These are phyloP conservation scores for Licmophora abbreviata DNA, from an alignment of 108 stramenopile species.

Conservation along the genomic window DNA sequence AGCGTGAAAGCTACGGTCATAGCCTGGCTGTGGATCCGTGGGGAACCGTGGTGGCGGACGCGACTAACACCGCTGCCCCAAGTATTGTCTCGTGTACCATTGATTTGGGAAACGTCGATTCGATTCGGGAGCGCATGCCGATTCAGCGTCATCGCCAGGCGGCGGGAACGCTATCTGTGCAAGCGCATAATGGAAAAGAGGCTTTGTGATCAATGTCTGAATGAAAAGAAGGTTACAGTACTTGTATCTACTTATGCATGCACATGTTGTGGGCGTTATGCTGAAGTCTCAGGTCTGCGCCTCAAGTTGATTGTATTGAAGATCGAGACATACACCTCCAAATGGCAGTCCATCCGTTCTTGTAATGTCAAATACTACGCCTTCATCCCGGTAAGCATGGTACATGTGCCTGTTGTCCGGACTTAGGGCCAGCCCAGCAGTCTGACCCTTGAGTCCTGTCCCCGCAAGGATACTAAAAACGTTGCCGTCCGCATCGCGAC, in stretches of 20 bases:
- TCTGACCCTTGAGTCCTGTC: slow-evolving; percentile 15
- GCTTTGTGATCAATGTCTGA: no score
- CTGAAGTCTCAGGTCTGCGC: no score
- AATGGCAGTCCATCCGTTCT: slow-evolving; percentile 9
- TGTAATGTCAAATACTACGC: slow-evolving; percentile 7
- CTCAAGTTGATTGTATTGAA: no score
- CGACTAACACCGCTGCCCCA: slow-evolving; percentile 45
- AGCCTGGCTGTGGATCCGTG: slow-evolving; percentile 70
- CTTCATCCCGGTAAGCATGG: slow-evolving; percentile 3
- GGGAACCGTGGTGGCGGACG: slow-evolving; percentile 52
- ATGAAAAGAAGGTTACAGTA: no score
- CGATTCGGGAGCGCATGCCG: slow-evolving; percentile 73
- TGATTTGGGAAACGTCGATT: slow-evolving; percentile 38
- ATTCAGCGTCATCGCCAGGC: slow-evolving; percentile 56
- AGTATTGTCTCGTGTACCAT: slow-evolving; percentile 59
- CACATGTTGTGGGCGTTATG: no score
- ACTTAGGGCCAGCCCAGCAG: slow-evolving; percentile 31
- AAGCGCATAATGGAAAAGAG: no score
- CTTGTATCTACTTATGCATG: no score
- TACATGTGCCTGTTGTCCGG: slow-evolving; percentile 14
- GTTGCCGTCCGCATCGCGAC: slow-evolving; percentile 5
- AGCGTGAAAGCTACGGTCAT: slow-evolving; percentile 83
- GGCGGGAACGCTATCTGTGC: no score
- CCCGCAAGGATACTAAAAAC: slow-evolving; percentile 30
- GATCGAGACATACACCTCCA: no score